Conservation (phyloP, 2,329 filamentous ascomycete species). For the Ceratocystis cacaofunesta region DNA sequence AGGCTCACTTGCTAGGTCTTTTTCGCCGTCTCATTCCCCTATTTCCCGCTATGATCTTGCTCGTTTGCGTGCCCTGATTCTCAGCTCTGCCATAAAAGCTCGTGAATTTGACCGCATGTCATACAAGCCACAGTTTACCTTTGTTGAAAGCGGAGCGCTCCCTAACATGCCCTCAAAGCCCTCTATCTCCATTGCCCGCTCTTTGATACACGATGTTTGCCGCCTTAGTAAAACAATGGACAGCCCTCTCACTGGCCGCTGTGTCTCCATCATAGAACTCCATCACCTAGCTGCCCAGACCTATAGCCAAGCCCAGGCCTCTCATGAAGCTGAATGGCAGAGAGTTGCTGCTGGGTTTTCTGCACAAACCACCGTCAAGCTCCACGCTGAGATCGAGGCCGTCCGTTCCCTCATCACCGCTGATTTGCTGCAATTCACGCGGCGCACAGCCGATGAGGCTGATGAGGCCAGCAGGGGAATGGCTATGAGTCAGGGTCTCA, state of each 20-base stretch:
- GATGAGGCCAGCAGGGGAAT: slow-evolving; percentile 66
- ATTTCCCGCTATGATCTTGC: slow-evolving; percentile 61
- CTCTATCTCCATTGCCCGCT: slow-evolving; percentile 1
- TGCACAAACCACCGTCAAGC: slow-evolving; percentile 38
- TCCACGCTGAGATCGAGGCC: slow-evolving; percentile 34
- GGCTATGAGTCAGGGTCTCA: slow-evolving; percentile 59
- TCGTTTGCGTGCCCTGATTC: slow-evolving; percentile 58
- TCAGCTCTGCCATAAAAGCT: slow-evolving; percentile 81
- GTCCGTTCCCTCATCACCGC: slow-evolving; percentile 34
- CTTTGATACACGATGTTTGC: slow-evolving; percentile 32
- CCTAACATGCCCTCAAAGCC: slow-evolving; percentile 6
- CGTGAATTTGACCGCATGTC: slow-evolving; percentile 60
- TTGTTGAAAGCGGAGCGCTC: slow-evolving; percentile 20
- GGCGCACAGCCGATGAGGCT: slow-evolving; percentile 58
- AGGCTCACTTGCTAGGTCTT: neutral
- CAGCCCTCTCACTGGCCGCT: slow-evolving; percentile 21
- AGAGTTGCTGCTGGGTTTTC: slow-evolving; percentile 44
- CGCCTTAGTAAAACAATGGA: slow-evolving; percentile 25
- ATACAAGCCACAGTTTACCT: slow-evolving; percentile 31
- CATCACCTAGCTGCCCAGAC: slow-evolving; percentile 40
- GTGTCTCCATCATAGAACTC: slow-evolving; percentile 29
- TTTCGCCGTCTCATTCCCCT: slow-evolving; percentile 19
- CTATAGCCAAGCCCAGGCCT: slow-evolving; percentile 33
- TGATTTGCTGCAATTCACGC: slow-evolving; percentile 46
- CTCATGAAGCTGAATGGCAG: slow-evolving; percentile 41